Evolutionary conservation across 352 stramenopile species (phyloP).

Genomic region (Phytophthora pluvialis): DNA sequence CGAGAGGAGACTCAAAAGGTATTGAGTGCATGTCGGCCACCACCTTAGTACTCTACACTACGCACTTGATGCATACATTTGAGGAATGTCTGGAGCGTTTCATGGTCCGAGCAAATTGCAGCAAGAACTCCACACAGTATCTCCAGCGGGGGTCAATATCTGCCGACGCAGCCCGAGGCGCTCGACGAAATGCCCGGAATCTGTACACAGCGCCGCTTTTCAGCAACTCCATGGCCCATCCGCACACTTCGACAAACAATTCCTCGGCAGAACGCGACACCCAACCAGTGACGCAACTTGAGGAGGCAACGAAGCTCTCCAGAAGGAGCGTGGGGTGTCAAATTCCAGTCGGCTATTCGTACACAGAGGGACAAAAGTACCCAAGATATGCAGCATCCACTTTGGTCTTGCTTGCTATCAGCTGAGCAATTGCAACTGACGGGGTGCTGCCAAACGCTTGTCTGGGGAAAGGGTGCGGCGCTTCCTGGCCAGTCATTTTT

Average conservation of each 20-base stretch:
- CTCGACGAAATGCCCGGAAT: constrained; percentile 9
- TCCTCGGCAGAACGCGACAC: constrained; percentile 34
- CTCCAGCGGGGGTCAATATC: constrained; percentile 54
- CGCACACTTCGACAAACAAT: constrained; percentile 6
- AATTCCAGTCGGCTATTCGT: constrained; percentile 25
- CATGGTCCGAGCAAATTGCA: constrained; percentile 80
- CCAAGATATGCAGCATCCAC: not conserved
- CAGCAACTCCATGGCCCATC: constrained; percentile 32
- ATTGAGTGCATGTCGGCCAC: too few species aligned
- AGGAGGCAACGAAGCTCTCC: constrained; percentile 5
- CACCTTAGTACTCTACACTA: too few species aligned
- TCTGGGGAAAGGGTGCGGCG: not conserved
- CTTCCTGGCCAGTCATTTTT: constrained; percentile 23
- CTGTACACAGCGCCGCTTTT: constrained; percentile 34
- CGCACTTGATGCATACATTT: too few species aligned
- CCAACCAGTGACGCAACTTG: constrained; percentile 27
- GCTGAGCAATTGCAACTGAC: constrained; percentile 16
- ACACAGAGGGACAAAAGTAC: not conserved
- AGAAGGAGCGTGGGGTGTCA: constrained; percentile 23
- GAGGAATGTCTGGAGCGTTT: constrained; percentile 68
- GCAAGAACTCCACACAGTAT: constrained; percentile 82
- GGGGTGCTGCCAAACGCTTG: not conserved
- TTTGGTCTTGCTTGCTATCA: not conserved
- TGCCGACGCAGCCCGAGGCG: constrained; percentile 41
- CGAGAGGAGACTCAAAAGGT: too few species aligned